Evolutionary conservation across 495 filamentous ascomycete species (phyloP).

Genomic region (Aspergillus ostianus): DNA sequence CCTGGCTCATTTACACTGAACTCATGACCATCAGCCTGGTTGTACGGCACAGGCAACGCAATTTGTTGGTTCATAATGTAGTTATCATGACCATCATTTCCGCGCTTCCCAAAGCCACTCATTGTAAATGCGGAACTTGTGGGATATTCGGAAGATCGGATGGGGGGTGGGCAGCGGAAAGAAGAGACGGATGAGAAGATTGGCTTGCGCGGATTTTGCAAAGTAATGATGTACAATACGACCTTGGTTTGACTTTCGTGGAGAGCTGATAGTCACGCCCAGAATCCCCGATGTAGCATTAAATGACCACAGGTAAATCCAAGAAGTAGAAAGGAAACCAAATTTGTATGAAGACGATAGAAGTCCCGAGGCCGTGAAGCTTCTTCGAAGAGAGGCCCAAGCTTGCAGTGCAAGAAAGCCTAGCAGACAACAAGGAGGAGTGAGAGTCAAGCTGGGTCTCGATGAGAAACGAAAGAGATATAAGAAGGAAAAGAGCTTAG

Average conservation of each 20-base stretch:
- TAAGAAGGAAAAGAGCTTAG: not conserved
- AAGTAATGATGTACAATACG: not conserved
- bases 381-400: not conserved
- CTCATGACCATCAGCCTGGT: constrained; percentile 34
- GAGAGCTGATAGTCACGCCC: not conserved
- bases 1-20: constrained; percentile 32
- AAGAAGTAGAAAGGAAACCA: not conserved
- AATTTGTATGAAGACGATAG: not conserved
- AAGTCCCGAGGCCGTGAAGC: not conserved
- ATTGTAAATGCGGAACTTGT: constrained; percentile 13
- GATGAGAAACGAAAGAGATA: not conserved
- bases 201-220: not conserved
- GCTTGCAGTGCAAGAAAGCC: not conserved
- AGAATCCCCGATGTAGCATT: not conserved
- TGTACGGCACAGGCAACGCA: constrained; percentile 33
- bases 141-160: not conserved
- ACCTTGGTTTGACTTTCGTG: not conserved
- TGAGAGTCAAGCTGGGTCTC: not conserved
- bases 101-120: constrained; percentile 40
- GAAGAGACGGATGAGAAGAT: constrained; percentile 18
- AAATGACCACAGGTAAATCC: not conserved
- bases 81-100: constrained; percentile 33
- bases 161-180: constrained; percentile 12
- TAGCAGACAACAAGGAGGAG: not conserved
- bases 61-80: constrained; percentile 42